Base-by-base conservation (phyloP, 345 rosid genomes). In the Corchorus olitorius region DNA sequence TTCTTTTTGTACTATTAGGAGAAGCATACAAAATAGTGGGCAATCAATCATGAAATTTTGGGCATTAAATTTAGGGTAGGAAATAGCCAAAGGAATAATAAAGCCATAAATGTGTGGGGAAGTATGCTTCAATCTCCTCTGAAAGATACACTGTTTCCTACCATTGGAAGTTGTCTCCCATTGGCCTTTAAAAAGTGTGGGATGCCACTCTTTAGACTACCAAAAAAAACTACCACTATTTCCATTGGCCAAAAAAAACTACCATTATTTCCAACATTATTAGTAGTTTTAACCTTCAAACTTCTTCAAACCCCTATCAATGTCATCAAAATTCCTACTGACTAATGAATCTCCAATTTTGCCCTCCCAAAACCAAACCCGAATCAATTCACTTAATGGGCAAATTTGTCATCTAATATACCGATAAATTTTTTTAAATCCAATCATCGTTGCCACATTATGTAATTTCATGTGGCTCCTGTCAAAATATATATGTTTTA, bases 391-490 rank as follows among this genome's bases (percentile, higher is more conserved):
- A 12, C 8, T 1, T 4, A 4, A 67, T 33, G 74, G 63, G 12
- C 55, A 68, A 50, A 69, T 20, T 2, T 4, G 64, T 35, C 81
- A 60, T 74, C 46, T 20, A 45, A 12, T 49, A 14, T 10, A 7
- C 10, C 1, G 8, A 15, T 27, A 35, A 49, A 35, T 19, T 9
- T 20, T n/a, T 9, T 15, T 27, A 27, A 27, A 27, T 45, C 1
- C 5, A 12, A 27, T 17, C 62, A 61, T 61, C 37, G 72, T 80
- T 68, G 80, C 84, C 82, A 79, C 82, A 75, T 79, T 34, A 74
- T 68, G 63, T 61, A 67, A 35, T 14, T 73, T 60, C 86, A 78
- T 77, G 74, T 81, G 85, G 78, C 50, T 64, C 11, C 74, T 20
- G 34, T 48, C 1, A 12, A 67, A 27, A 66, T 19, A 41, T 22